These are phyloP conservation scores for Metschnikowia baotianmanensis DNA, from an alignment of 805 yeast genomes.

Conservation along the genomic window DNA sequence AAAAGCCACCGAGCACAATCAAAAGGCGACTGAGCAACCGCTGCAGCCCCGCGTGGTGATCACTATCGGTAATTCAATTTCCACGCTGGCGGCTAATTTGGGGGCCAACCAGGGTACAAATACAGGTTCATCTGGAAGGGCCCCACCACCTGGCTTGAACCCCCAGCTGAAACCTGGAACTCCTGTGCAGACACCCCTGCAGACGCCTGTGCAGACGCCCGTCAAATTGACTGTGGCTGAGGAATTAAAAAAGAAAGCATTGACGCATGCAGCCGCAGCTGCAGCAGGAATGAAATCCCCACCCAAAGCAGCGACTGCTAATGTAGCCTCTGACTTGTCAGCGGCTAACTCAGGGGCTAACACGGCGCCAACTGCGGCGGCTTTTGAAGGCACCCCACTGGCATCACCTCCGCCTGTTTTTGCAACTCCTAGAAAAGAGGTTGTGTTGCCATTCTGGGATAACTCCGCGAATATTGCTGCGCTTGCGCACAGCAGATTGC, in stretches of 20 bases:
- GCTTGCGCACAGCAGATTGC: slow-evolving; percentile 42
- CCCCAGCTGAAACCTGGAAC: slow-evolving; percentile 16
- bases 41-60: slow-evolving; percentile 5
- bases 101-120: too few species aligned
- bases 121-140: slow-evolving; percentile 12
- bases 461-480: slow-evolving; percentile 25
- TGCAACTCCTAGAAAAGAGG: background rate
- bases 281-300: slow-evolving; percentile 5
- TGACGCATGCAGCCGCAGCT: slow-evolving; percentile 15
- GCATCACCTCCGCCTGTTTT: slow-evolving; percentile 22
- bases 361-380: background rate
- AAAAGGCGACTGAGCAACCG: background rate
- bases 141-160: slow-evolving; percentile 21
- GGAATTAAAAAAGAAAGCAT: slow-evolving; percentile 19
- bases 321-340: background rate
- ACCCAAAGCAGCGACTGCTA: background rate
- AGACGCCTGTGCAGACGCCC: slow-evolving; percentile 13
- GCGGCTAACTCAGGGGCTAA: background rate
- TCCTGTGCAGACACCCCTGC: slow-evolving; percentile 11
- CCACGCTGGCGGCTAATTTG: background rate
- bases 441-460: slow-evolving; percentile 15
- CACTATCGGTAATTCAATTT: slow-evolving; percentile 11
- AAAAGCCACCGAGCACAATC: background rate
- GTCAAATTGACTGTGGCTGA: slow-evolving; percentile 16
- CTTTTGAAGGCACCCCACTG: slow-evolving; percentile 11